Conservation (phyloP, 495 filamentous ascomycete genomes). For the Beverwykella pulmonaria region DNA sequence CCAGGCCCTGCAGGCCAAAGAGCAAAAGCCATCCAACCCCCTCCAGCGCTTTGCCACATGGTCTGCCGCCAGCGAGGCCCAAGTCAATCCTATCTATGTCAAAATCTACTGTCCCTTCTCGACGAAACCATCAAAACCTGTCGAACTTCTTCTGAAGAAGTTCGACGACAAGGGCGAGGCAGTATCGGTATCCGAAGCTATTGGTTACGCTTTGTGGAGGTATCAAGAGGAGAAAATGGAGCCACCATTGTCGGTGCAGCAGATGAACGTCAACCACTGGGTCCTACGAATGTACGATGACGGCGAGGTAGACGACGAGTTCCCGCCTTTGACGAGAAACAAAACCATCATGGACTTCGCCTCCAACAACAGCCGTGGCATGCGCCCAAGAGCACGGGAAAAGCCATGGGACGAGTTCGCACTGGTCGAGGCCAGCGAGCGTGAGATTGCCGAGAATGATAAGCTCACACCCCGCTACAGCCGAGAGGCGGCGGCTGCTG, state of each 20-base stretch:
- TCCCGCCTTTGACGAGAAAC: conserved; percentile 79
- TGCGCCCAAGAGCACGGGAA: conserved; percentile 71
- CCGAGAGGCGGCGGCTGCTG: conserved; percentile 54
- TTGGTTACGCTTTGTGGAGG: conserved; percentile 84
- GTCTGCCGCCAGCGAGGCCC: conserved; percentile 77
- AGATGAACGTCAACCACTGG: conserved; percentile 89
- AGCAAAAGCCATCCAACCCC: conserved; percentile 76
- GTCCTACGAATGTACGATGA: conserved; percentile 92
- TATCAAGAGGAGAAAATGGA: conserved; percentile 81
- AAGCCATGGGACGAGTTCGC: conserved; percentile 94
- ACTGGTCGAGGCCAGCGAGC: conserved; percentile 76
- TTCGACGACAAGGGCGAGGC: conserved; percentile 68
- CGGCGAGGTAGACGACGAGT: conserved; percentile 94
- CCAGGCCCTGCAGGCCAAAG: conserved; percentile 73
- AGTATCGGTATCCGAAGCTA: conserved; percentile 85
- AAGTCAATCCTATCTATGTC: conserved; percentile 71
- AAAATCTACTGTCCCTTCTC: conserved; percentile 89
- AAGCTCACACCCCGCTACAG: conserved; percentile 71
- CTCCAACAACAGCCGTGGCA: conserved; percentile 80
- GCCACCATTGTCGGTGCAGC: conserved; percentile 67
- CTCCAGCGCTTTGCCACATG: conserved; percentile 84
- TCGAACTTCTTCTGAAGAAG: conserved; percentile 66
- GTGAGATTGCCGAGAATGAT: conserved; percentile 78
- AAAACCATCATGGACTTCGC: conserved; percentile 83
- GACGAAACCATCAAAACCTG: conserved; percentile 59